Evolutionary conservation across 768 basidiomycete genomes (phyloP), one percentile per base, ranked within the genome.

Genomic region (Chalciporus piperatus): DNA sequence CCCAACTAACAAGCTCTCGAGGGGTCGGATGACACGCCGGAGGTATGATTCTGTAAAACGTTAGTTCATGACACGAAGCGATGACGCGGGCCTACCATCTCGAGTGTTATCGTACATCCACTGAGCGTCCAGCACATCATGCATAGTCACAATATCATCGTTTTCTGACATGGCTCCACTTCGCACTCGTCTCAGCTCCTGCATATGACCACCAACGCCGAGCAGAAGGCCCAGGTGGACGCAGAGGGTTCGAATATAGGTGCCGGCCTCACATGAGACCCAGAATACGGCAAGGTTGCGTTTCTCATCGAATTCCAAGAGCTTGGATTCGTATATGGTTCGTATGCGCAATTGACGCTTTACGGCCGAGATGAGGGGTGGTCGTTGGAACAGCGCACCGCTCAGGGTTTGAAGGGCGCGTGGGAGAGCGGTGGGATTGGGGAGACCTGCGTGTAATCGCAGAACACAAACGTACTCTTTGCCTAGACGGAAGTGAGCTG

Each of bases 121-220:
- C 63, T 98, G 97, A 12, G 97, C 97, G 70, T 99, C 97, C 73
- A 99, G 74, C 25, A 99, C 96, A 68, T 99, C 97, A 72, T 99
- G 97, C 97, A 99, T 99, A 19, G 96, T 95, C 54, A 98, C 97
- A 63, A 98, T 93, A 60, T 94, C 94, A 66, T 98, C 96, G 67
- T 92, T 94, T 75, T 99, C 97, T 44, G 89, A 91, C 82, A 98
- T 87, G 44, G 95, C 96, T 62, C 97, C 97, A 66, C 88, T 92
- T 58, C 97, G 77, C 13, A 98, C 96, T 61, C 97, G 77, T 61
- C 97, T 80, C 52, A 99, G 79, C 70, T 99, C 97, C 74, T 99
- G 96, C 97, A 99, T 99, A 71, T 99, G 97, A n/a, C 95, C 97
- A 20, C 97, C 97, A 25, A 98, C 96, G 55, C 97, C 97, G 33